These are phyloP conservation scores for Aspergillus texensis DNA, from an alignment of 2,329 filamentous ascomycete genomes.

Conservation along the genomic window DNA sequence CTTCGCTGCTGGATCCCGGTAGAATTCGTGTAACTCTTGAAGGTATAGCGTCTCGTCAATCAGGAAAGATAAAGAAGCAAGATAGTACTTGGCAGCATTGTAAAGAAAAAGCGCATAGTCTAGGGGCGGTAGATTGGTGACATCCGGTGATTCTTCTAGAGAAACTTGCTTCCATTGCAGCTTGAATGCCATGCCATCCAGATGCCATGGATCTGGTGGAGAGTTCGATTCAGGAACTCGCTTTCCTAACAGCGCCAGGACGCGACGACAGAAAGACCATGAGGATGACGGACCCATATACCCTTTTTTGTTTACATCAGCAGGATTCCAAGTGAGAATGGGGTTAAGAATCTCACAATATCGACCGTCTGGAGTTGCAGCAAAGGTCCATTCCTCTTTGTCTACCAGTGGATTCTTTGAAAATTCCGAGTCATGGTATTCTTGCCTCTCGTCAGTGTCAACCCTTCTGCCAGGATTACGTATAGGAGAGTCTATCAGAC, in stretches of 20 bases:
- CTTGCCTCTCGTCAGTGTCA: neutral
- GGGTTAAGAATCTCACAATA: constrained; percentile 12
- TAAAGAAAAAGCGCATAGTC: constrained; percentile 58
- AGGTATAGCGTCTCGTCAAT: constrained; percentile 55
- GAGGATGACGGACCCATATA: constrained; percentile 35
- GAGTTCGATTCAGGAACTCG: constrained; percentile 35
- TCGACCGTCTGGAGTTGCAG: neutral
- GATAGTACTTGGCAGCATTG: constrained; percentile 61
- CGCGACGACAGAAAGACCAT: constrained; percentile 41
- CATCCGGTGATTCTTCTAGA: constrained; percentile 31
- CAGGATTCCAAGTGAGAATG: constrained; percentile 31
- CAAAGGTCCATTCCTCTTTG: neutral
- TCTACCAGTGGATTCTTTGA: neutral
- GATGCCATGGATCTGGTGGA: constrained; percentile 34
- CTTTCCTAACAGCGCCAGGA: constrained; percentile 36
- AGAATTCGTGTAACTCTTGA: constrained; percentile 44
- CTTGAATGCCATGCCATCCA: constrained; percentile 36
- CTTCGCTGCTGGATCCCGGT: constrained; percentile 36
- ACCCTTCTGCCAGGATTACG: neutral
- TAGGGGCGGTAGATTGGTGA: constrained; percentile 50
- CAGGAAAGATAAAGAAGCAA: constrained; percentile 56
- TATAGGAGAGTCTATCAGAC: neutral
- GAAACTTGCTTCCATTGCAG: constrained; percentile 33
- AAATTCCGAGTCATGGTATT: neutral
- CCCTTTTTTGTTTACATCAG: constrained; percentile 20